Evolutionary conservation across 805 yeast species (phyloP), one percentile per base, ranked within the genome.

Genomic region (Cyberlindnera japonica): DNA sequence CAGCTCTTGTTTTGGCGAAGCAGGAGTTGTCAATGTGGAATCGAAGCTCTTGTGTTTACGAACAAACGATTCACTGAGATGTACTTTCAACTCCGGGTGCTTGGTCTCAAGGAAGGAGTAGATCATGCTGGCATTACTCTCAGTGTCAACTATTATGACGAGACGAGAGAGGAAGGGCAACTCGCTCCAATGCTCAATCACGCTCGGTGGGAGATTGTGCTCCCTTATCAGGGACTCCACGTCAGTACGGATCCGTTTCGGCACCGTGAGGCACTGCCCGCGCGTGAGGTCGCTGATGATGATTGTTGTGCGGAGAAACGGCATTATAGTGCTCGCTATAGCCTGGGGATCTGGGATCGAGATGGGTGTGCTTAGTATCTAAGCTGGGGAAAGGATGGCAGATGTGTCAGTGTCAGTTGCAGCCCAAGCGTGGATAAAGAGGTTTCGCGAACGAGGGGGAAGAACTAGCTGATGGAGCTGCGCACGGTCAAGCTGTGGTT

Each of bases 151-250:
- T 4, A 64, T 61, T 13, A 67, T 61, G 50, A 60, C 73, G 47
- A 59, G 60, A 49, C 80, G 73, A 54, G 62, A 67, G 41, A 58
- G 61, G 54, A 53, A 76, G 22, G 54, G 59, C 47, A 58, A 61
- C 47, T 62, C 75, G 16, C 69, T 71, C 54, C 60, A 67, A 33
- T 63, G 61, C 26, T 54, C 47, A 14, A 55, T 40, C 5, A 46
- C 20, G 4, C 35, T 19, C 10, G 27, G 12, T 3, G 29, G 37
- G 7, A 21, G 20, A 12, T 15, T 13, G 18, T 21, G 22, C 11
- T 29, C 35, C 17, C 11, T 15, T 25, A 15, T 13, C 44, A 37
- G 54, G 27, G 16, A 13, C 19, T 30, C 32, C n/a, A 56, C 37
- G 2, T 49, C 50, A 3, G 25, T 11, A 30, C 53, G 55, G 35